Base-by-base conservation (phyloP, 192 early-diverging fungal genomes). In the Podila clonocystis region DNA sequence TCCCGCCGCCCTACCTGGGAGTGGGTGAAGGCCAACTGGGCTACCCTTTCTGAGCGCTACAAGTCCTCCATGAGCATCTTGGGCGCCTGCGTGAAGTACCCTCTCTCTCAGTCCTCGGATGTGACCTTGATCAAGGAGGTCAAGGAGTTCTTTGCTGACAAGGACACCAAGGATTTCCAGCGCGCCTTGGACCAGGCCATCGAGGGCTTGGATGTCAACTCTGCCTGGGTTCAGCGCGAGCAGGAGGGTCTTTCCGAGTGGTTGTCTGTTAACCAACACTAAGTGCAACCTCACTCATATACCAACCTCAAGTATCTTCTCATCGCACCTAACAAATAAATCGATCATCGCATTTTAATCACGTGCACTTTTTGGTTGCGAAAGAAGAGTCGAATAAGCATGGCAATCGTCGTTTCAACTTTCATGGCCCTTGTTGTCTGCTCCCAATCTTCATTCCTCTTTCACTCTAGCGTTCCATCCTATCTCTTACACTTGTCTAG, bases 131-230 rank as follows among this genome's bases (percentile, higher is more conserved):
- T 93, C 79, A 84, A 83, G 67, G 91, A 93, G 65, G 83, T 92
- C 69, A 89, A 90, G 65, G 71, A 85, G 33, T 90, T 91, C 77
- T 91, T 94, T 65, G 84, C 85, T 57, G 88, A 89, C 59, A 87
- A 91, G 71, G 90, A 90, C 63, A 88, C 87, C 48, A 86, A 88
- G 77, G 90, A 90, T 48, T 91, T 91, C 74, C 85, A 84, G 34
- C 87, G 91, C 61, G 86, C 93, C 30, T 70, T 95, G 24, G 88
- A 91, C 65, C 94, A 95, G 87, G 89, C 90, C 28, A 78, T 95
- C 28, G 94, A 95, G 75, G 87, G 84, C 41, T 86, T 91, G 67
- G 83, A 90, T 55, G 84, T 89, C 62, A 90, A 91, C 82, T 83
- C 87, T 36, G 82, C 85, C 45, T 90, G 89, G 89, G 64, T 86